Base-by-base conservation (phyloP, 2,329 filamentous ascomycete genomes). In the Xylariales sp. region DNA sequence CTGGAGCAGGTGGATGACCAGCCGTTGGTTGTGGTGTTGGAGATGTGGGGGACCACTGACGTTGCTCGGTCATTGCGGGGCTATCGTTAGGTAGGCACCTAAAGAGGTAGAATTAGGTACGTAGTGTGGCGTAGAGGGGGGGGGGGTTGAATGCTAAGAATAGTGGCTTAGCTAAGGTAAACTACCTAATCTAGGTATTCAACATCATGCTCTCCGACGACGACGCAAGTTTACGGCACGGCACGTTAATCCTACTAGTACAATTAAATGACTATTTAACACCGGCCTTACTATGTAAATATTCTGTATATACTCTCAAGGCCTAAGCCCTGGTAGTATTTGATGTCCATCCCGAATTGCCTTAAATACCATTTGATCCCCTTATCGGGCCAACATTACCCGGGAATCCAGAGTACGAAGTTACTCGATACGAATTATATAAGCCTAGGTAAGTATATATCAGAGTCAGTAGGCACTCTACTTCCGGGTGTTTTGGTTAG, bases 31-130 rank as follows among this genome's bases (percentile, higher is more conserved):
- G 50, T 62, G 57, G 43, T 52, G 67, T 62, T 50, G 66, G 56
- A 62, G 61, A 39, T 65, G 54, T 60, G 63, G 58, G 64, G 57
- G 46, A 45, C 59, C 53, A 60, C 50, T 70, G 68, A 70, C 62
- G 68, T 70, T 70, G 68, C 65, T 67, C 41, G 16, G 32, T 43
- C 48, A 32, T 62, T 53, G 59, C 57, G 65, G 64, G 55, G 65
- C 28, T 16, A 5, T 39, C 36, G 9, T 39, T 39, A 39, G 8
- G 36, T 9, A 39, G 36, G 36, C 12, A 10, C 36, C 10, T 6
- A 48, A 10, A 23, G 23, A 23, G 45, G 34, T 39, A 34, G 12
- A 46, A 14, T 23, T 23, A 23, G 23, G 23, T 41, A 41, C n/a
- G 14, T 43, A 7, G 14, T 67, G 64, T 63, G 64, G 64, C 60